phyloP scores from a whole-genome alignment of 352 stramenopile species.

The Phytophthora cajani region DNA sequence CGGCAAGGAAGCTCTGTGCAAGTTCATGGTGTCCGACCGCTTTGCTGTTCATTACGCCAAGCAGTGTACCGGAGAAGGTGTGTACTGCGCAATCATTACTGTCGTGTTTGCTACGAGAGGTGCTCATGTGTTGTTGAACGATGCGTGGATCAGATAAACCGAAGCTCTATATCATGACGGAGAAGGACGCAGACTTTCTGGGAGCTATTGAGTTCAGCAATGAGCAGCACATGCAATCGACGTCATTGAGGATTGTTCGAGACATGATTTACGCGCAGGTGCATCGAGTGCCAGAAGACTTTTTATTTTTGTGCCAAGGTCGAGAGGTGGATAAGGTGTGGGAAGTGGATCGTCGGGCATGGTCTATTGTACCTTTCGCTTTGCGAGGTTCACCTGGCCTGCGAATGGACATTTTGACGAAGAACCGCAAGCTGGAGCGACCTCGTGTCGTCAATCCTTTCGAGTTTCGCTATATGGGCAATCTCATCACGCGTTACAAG shows the following conservation, averaged over 20 bases:
- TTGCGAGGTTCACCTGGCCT: slow-evolving; percentile 61
- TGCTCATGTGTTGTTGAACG: slow-evolving; percentile 1
- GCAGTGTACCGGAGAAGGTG: slow-evolving; percentile 64
- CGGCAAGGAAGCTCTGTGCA: slow-evolving; percentile 49
- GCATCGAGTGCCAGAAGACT: slow-evolving; percentile 47
- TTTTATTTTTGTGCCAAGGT: slow-evolving; percentile 62
- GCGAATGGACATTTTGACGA: slow-evolving; percentile 36
- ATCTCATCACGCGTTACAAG: slow-evolving; percentile 66
- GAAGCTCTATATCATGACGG: slow-evolving; percentile 69
- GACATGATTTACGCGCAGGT: slow-evolving; percentile 58
- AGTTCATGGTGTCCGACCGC: slow-evolving; percentile 55
- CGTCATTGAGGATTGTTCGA: slow-evolving; percentile 51
- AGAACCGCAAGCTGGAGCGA: slow-evolving; percentile 50
- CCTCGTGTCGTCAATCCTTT: slow-evolving; percentile 44
- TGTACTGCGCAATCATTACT: not conserved
- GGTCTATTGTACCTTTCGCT: slow-evolving; percentile 67
- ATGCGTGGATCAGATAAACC: slow-evolving; percentile 42
- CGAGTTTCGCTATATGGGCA: slow-evolving; percentile 73
- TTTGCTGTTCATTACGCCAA: slow-evolving; percentile 72
- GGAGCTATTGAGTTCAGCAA: slow-evolving; percentile 66
- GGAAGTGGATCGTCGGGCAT: slow-evolving; percentile 61
- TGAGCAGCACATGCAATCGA: slow-evolving; percentile 58
- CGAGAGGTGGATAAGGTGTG: slow-evolving; percentile 56
- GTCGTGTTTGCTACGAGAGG: not conserved
- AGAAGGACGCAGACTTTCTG: slow-evolving; percentile 68